Evolutionary conservation across 1,284 basidiomycete genomes (phyloP), one percentile per base, ranked within the genome.

Genomic region (Volvariella surrecta): DNA sequence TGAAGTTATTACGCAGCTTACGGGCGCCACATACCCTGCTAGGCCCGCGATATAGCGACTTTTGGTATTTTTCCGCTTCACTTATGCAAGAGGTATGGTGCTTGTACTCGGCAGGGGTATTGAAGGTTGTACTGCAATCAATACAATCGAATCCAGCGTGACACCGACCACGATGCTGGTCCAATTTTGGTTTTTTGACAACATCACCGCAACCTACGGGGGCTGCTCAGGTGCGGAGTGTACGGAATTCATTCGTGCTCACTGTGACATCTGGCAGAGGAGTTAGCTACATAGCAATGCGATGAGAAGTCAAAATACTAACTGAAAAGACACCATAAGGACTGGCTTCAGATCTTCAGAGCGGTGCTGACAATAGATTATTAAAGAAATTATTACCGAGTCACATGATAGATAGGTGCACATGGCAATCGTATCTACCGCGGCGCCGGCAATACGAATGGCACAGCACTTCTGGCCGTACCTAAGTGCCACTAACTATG

Each of bases 11-110:
- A n/a, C 45, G 55, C 53, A 50, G 50, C 43, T 53, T 53, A 28
- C 52, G 24, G 6, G 24, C 11, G 24, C 24, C 11, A 55, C 63
- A 44, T 46, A 76, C 74, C 47, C 65, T 67, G 62, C 84, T 86
- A 4, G 80, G 75, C 16, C 84, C 87, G 59, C 86, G 87, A 63
- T 92, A 94, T 42, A 94, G 60, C 45, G 71, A 67, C 58, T 89
- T 89, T 66, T 95, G 81, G 57, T 95, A 94, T 61, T 94, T 93
- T 60, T 95, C 87, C 3, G 88, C 91, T 64, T 95, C 91, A 43
- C 75, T 79, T 40, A 95, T 82, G 60, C 91, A 95, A 18, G 76
- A 71, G 10, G 87, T 93, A 58, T 95, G 91, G 1, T 62, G 65
- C 61, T 89, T 90, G 72, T 82, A 94, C 47, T 91, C 79, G 6